These are phyloP conservation scores for Penicillium sp. DNA, from an alignment of 2,329 filamentous ascomycete species.

Conservation along the genomic window DNA sequence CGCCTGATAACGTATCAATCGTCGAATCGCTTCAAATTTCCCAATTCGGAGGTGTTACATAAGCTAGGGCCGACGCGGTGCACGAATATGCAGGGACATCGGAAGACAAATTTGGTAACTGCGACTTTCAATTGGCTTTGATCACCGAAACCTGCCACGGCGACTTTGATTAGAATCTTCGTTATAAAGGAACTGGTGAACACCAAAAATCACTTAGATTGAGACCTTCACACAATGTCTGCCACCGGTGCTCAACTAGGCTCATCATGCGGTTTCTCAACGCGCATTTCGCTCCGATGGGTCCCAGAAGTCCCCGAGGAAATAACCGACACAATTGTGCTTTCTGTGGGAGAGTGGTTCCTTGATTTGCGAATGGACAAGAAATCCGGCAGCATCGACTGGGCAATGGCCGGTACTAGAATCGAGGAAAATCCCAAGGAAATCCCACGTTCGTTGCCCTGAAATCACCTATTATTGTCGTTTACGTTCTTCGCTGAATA, in stretches of 20 bases:
- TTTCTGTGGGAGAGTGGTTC: constrained; percentile 19
- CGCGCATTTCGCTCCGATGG: constrained; percentile 21
- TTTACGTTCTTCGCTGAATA: background rate
- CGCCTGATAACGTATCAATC: too few species aligned
- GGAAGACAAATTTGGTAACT: too few species aligned
- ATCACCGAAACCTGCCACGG: too few species aligned
- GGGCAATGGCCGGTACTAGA: constrained; percentile 21
- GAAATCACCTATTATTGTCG: background rate
- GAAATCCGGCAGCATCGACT: constrained; percentile 16
- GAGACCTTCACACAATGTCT: constrained; percentile 5
- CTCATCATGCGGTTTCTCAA: constrained; percentile 17
- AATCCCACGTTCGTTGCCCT: constrained; percentile 9
- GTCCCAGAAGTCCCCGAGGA: constrained; percentile 17
- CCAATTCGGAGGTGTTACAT: too few species aligned
- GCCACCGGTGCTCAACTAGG: constrained; percentile 13
- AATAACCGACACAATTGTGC: constrained; percentile 18
- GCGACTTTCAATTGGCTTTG: too few species aligned
- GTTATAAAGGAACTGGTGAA: too few species aligned
- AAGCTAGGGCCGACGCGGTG: too few species aligned
- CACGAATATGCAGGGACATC: too few species aligned
- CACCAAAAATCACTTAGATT: too few species aligned
- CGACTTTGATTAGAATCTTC: too few species aligned
- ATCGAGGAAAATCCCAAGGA: constrained; percentile 16
- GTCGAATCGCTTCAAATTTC: too few species aligned
- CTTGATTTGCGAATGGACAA: constrained; percentile 22